phyloP scores from a whole-genome alignment of 169 alveolate species.

The Eimeria praecox region DNA sequence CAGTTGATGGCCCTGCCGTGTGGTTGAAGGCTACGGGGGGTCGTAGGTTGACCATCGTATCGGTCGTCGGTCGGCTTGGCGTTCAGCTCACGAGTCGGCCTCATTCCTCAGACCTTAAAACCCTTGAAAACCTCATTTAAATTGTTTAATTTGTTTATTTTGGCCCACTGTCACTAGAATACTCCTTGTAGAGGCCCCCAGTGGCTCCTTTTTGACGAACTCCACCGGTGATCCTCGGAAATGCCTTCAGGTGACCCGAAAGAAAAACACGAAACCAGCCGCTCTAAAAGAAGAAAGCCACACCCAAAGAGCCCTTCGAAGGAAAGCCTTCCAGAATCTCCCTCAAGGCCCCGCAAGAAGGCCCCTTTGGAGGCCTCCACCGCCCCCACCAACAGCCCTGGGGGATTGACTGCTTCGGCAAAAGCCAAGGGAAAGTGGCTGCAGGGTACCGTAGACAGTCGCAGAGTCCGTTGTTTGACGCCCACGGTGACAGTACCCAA shows the following conservation, averaged over 20 bases:
- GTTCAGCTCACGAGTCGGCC: not conserved
- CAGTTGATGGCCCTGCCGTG: no score
- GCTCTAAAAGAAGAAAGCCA: not conserved
- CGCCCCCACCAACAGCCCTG: no score
- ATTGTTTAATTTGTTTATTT: not conserved
- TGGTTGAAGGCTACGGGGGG: not conserved
- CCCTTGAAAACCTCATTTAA: not conserved
- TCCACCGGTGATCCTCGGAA: not conserved
- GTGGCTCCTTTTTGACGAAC: not conserved
- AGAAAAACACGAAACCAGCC: not conserved
- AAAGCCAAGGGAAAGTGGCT: not conserved
- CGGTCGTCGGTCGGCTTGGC: not conserved
- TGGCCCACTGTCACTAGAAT: not conserved
- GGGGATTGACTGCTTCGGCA: not conserved
- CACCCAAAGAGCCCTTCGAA: not conserved
- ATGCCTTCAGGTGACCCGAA: not conserved
- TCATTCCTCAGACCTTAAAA: not conserved
- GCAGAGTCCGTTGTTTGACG: conserved; percentile 52
- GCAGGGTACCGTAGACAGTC: conserved; percentile 17
- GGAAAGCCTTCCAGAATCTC: not conserved
- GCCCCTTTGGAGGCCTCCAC: not conserved
- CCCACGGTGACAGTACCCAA: not conserved
- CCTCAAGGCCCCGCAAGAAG: not conserved
- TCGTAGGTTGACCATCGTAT: no score
- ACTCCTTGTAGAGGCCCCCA: not conserved